phyloP scores from a whole-genome alignment of 345 rosid genomes.

The Hibiscus tridactylites region DNA sequence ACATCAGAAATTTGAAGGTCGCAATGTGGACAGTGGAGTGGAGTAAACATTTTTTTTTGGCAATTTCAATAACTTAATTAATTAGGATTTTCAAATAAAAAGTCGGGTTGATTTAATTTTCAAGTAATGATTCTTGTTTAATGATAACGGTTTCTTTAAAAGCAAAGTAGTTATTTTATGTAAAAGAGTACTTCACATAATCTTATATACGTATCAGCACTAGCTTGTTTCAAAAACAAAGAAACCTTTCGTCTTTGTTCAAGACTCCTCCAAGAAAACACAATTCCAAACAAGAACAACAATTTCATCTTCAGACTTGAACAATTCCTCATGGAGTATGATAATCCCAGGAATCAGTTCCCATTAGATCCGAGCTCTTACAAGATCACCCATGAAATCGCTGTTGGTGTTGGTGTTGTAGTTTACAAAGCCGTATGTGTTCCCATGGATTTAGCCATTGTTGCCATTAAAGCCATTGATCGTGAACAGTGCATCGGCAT shows the following conservation, averaged over 20 bases:
- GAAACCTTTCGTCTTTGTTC: background rate
- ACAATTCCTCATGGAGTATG: background rate
- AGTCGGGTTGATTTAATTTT: no score
- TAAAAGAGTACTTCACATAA: no score
- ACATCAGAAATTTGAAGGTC: no score
- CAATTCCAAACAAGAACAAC: background rate
- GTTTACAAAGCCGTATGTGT: conserved; percentile 72
- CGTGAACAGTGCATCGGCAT: conserved; percentile 66
- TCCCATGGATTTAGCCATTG: conserved; percentile 43
- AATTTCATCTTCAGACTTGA: no score
- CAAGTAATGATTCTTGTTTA: no score
- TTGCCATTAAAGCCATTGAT: conserved; percentile 80
- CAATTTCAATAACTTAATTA: no score
- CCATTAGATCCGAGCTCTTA: conserved; percentile 59
- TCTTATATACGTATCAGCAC: background rate
- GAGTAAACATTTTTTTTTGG: no score
- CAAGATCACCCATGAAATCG: conserved; percentile 56
- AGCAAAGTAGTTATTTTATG: no score
- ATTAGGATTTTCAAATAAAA: no score
- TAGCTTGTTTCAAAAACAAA: background rate
- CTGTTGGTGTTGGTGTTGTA: conserved; percentile 55
- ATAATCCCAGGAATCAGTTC: conserved; percentile 23
- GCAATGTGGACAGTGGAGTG: no score
- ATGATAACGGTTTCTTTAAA: no score
- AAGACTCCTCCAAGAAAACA: conserved; percentile 1